Percentiles rank a stretch among this genome's conserved stretches.
These are phyloP conservation scores for Thelonectria blattea DNA, from an alignment of 2,329 filamentous ascomycete genomes.

Conservation along the genomic window DNA sequence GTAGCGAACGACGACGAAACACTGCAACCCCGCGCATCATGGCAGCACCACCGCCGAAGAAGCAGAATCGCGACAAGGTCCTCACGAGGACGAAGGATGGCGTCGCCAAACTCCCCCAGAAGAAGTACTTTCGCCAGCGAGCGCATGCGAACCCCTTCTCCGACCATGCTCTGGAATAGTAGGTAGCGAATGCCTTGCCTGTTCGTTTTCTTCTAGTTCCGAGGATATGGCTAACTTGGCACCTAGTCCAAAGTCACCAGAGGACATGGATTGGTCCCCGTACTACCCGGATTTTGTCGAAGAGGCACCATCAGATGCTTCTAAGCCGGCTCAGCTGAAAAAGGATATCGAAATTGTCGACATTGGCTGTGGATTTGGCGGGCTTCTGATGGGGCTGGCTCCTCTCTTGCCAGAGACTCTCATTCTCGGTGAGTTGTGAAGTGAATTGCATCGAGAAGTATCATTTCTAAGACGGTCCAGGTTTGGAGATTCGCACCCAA, in stretches of 20 bases:
- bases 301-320: slow-evolving; percentile 39
- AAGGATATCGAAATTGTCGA: slow-evolving; percentile 90
- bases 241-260: slow-evolving; percentile 75
- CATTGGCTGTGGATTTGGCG: slow-evolving; percentile 96
- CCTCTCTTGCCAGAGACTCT: slow-evolving; percentile 82
- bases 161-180: slow-evolving; percentile 91
- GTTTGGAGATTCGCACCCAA: slow-evolving; percentile 89
- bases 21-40: slow-evolving; percentile 20
- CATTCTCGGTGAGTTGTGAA: slow-evolving; percentile 70
- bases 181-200: slow-evolving; percentile 36
- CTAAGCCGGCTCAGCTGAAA: slow-evolving; percentile 37
- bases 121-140: slow-evolving; percentile 95
- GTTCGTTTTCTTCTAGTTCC: not conserved
- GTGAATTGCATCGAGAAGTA: not conserved
- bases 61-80: slow-evolving; percentile 70
- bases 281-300: slow-evolving; percentile 78
- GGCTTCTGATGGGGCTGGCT: slow-evolving; percentile 83
- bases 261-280: slow-evolving; percentile 88
- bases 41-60: slow-evolving; percentile 55
- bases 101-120: slow-evolving; percentile 75
- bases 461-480: slow-evolving; percentile 48
- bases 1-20: slow-evolving; percentile 1
- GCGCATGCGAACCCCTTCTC: slow-evolving; percentile 99
- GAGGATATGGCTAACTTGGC: slow-evolving; percentile 20
- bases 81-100: slow-evolving; percentile 60